phyloP scores from a whole-genome alignment of 139 green algal genomes.

The Eudorina sp. region DNA sequence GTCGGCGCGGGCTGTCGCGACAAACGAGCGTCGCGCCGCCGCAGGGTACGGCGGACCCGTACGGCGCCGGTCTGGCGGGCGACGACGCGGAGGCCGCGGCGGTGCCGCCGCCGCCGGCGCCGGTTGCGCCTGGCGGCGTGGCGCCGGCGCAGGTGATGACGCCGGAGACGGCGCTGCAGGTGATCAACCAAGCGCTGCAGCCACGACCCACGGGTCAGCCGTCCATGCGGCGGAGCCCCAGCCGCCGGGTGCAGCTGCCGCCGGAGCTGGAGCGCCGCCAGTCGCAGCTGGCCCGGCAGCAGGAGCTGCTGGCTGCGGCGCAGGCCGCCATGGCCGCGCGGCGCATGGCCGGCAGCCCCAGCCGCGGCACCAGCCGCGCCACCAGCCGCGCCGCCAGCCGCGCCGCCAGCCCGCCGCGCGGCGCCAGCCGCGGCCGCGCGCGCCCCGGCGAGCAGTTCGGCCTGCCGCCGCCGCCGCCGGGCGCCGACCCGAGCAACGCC shows the following conservation, averaged over 20 bases:
- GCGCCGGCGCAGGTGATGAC: conserved; percentile 1
- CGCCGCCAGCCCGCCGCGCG: not conserved
- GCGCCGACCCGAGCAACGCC: conserved; percentile 34
- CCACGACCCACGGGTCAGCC: not conserved
- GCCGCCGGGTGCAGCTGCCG: conserved; percentile 20
- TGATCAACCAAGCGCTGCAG: conserved; percentile 6
- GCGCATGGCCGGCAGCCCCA: not conserved
- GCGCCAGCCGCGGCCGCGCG: not conserved
- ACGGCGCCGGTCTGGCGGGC: not conserved
- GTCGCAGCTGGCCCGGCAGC: conserved; percentile 31
- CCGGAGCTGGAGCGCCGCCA: conserved; percentile 46
- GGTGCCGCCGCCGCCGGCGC: not conserved
- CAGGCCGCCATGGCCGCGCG: conserved; percentile 12
- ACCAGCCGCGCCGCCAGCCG: not conserved
- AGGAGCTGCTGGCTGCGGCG: conserved; percentile 45
- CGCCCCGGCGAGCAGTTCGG: not conserved
- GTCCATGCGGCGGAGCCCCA: not conserved
- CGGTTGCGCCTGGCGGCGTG: not conserved
- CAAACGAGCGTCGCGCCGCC: not conserved
- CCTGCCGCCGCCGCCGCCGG: not conserved
- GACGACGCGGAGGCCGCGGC: not conserved
- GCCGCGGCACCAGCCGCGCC: not conserved
- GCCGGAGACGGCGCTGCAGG: not conserved
- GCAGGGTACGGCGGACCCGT: not conserved
- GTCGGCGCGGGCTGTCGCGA: not conserved